phyloP scores from a whole-genome alignment of 139 green algal genomes.

The Asterochloris sp. region DNA sequence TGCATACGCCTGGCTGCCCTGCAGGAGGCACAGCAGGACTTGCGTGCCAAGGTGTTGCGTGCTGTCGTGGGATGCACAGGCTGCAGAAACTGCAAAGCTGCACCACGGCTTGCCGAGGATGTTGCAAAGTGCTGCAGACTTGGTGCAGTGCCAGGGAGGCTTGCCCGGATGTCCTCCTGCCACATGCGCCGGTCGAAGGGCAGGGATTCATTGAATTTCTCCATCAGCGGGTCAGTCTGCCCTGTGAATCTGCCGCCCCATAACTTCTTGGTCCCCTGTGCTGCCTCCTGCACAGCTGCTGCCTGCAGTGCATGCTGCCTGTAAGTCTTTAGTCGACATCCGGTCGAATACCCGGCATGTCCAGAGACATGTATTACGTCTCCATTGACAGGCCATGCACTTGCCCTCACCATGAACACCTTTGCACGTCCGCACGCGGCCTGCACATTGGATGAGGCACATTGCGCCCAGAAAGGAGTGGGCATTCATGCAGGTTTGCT shows the following conservation, averaged over 20 bases:
- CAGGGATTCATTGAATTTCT: conserved; percentile 96
- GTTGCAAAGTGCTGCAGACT: not conserved
- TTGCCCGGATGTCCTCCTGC: conserved; percentile 82
- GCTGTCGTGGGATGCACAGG: not conserved
- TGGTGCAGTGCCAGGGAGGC: not conserved
- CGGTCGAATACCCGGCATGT: not conserved
- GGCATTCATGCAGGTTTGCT: too few relatives aligned
- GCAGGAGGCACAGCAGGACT: conserved; percentile 12
- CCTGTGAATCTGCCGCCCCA: conserved; percentile 96
- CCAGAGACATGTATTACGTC: not conserved
- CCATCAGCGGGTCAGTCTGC: conserved; percentile 89
- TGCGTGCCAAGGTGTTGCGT: not conserved
- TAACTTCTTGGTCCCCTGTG: conserved; percentile 69
- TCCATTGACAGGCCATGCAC: not conserved
- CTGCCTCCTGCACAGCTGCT: not conserved
- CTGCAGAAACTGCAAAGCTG: not conserved
- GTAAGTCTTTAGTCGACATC: not conserved
- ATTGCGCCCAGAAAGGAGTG: too few relatives aligned
- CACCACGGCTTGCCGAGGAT: not conserved
- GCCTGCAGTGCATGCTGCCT: not conserved
- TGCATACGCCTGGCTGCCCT: conserved; percentile 91
- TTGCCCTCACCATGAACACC: not conserved
- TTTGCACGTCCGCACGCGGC: not conserved
- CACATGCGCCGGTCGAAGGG: conserved; percentile 92
- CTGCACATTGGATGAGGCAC: not conserved